phyloP scores from a whole-genome alignment of 1,139 yeast species.

The Kluyveromyces sp. region DNA sequence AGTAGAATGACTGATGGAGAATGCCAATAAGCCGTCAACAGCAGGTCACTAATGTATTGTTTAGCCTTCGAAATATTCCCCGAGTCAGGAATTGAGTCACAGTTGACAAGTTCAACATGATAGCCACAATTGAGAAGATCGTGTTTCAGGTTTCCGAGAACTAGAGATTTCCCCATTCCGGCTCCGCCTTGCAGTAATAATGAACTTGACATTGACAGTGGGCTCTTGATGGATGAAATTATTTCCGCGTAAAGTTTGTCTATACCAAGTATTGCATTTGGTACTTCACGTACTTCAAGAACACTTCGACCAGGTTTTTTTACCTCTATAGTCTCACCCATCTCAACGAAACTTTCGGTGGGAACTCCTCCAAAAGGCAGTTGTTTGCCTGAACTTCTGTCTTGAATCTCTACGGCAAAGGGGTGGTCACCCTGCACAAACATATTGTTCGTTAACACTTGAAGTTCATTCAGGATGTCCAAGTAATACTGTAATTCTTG shows the following conservation, averaged over 20 bases:
- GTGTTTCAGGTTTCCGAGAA: slow-evolving; percentile 40
- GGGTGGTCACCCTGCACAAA: neutral
- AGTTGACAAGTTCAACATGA: slow-evolving; percentile 42
- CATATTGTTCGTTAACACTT: slow-evolving; percentile 1
- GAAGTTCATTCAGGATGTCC: neutral
- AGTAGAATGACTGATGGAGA: slow-evolving; percentile 68
- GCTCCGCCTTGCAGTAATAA: slow-evolving; percentile 61
- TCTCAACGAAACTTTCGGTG: neutral
- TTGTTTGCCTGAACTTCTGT: neutral
- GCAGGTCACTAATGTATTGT: slow-evolving; percentile 43
- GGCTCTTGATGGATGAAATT: slow-evolving; percentile 35
- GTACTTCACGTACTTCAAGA: neutral
- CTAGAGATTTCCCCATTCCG: slow-evolving; percentile 73
- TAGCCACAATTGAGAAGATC: slow-evolving; percentile 40
- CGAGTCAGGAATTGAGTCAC: slow-evolving; percentile 35
- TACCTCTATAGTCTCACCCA: too few relatives aligned
- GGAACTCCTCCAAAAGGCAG: neutral
- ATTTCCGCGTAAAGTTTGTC: slow-evolving; percentile 42
- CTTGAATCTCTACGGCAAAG: neutral
- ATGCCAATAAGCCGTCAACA: slow-evolving; percentile 67
- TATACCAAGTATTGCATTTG: slow-evolving; percentile 46
- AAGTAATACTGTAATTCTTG: neutral
- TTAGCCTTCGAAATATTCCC: slow-evolving; percentile 39
- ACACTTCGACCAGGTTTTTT: too few relatives aligned
- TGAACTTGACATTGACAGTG: slow-evolving; percentile 33